Base-by-base conservation (phyloP, 1,139 yeast species). In the Kodamaea suecica region DNA sequence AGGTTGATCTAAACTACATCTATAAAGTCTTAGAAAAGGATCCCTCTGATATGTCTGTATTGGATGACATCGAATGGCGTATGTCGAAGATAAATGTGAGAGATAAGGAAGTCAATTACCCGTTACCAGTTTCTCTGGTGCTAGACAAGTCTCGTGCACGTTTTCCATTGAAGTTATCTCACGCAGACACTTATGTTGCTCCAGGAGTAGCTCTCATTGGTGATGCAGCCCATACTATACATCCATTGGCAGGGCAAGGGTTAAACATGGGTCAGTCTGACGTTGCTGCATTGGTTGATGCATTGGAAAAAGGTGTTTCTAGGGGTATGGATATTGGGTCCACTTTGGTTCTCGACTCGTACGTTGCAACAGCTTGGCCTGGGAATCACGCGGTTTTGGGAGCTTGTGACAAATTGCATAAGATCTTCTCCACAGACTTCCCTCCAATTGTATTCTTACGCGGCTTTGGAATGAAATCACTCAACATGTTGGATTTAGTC, bases 211-310 rank as follows among this genome's bases (percentile, higher is more conserved):
- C 97, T 0, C 66, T 92, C 14, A 84, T 92, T 7, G 98, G 99
- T 14, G 99, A 92, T 60, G 98, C 99, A 1, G 98, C 97, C 0
- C 99, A 92, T 49, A 84, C 97, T 0, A 86, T 95, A 1, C 98
- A 92, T 57, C 98, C 99, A 2, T 69, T 92, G 40, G 97, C 97
- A 2, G 99, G 99, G 4, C 98, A 94, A 61, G 98, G 99, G 11
- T 73, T 92, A 41, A 92, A 92, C 57, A 88, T 92, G 95, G 98
- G 98, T n/a, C 97, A 90, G 57, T 80, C 84, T 23, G 99, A 92
- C 53, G 96, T 86, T 2, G 80, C 80, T 38, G 67, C 81, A 2
- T 68, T 92, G 28, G 78, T 82, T 1, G 65, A 58, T 1, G 85
- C 94, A 0, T 55, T 92, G 28, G 95, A 86, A 46, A 65, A 48